Evolutionary conservation across 192 early-diverging fungal species (phyloP).

Genomic region (Coemansia sp.): DNA sequence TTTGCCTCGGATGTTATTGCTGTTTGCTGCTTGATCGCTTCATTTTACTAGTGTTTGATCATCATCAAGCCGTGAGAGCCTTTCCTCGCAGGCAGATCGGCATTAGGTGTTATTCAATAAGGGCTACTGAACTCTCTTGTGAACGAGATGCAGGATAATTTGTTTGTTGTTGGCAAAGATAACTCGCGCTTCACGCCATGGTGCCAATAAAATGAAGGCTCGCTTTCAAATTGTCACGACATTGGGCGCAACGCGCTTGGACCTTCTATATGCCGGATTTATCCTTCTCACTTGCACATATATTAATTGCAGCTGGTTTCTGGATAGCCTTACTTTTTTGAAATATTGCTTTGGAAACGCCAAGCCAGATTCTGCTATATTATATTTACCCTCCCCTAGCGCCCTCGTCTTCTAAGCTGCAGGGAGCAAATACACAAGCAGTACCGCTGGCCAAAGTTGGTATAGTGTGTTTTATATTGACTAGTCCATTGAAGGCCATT

Average conservation of each 20-base stretch:
- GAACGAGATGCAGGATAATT: background rate
- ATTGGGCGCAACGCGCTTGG: background rate
- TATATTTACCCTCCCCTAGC: background rate
- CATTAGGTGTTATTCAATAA: background rate
- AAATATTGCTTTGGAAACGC: background rate
- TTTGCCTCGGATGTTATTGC: background rate
- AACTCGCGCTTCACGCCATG: background rate
- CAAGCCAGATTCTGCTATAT: background rate
- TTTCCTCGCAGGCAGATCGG: background rate
- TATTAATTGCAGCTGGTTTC: background rate
- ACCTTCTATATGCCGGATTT: background rate
- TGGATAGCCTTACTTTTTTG: background rate
- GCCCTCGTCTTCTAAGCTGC: background rate
- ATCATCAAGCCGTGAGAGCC: background rate
- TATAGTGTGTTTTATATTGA: background rate
- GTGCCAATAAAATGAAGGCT: background rate
- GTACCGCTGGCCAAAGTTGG: background rate
- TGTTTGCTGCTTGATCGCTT: background rate
- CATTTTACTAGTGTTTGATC: background rate
- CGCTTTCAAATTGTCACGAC: background rate
- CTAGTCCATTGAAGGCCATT: background rate
- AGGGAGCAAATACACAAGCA: conserved; percentile 6
- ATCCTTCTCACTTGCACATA: background rate
- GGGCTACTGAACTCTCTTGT: background rate
- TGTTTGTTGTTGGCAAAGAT: background rate